Evolutionary conservation across 768 basidiomycete genomes (phyloP), one percentile per base, ranked within the genome.

Genomic region (Hericium coralloides): DNA sequence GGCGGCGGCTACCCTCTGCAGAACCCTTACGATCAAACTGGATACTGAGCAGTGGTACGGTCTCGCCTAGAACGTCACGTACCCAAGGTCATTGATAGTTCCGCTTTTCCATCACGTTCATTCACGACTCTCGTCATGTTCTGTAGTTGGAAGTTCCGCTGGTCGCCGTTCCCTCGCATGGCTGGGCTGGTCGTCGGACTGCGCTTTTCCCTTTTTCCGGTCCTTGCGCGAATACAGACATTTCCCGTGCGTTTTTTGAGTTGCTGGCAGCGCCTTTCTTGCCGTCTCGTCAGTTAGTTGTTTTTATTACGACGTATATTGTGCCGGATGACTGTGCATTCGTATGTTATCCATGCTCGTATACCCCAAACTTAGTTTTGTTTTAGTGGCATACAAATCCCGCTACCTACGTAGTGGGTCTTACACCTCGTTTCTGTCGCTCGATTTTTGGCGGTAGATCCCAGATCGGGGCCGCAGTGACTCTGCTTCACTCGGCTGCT

Each of bases 1-100:
- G 77, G 74, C 36, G 7, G 31, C 31, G 31, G 31, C 31, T 31
- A 31, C 31, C 31, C 31, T 9, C 31, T 31, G 8, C 31, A 31
- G 31, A 31, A 31, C 31, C 31, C 31, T 31, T 31, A 31, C 31
- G 31, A 31, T 8, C 31, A 31, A 31, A 4, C 31, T 31, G 31
- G 31, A 31, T 31, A 31, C 31, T 31, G 31, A 31, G 31, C 31
- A 31, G 31, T 31, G 31, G 31, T 31, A 31, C 31, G 31, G 7
- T 31, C 31, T 31, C 7, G 31, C 31, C 31, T 31, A 31, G 31
- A 31, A 31, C 31, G 31, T 31, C 31, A 31, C 31, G 31, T 9
- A 31, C 8, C 8, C 39, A 41, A 4, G 15, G 39, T 41, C 18
- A 18, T 17, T 18, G 41, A 43, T 43, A 18, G 15, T 43, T 15